phyloP scores from a whole-genome alignment of 169 alveolate species.

The Eimeria tenella region DNA sequence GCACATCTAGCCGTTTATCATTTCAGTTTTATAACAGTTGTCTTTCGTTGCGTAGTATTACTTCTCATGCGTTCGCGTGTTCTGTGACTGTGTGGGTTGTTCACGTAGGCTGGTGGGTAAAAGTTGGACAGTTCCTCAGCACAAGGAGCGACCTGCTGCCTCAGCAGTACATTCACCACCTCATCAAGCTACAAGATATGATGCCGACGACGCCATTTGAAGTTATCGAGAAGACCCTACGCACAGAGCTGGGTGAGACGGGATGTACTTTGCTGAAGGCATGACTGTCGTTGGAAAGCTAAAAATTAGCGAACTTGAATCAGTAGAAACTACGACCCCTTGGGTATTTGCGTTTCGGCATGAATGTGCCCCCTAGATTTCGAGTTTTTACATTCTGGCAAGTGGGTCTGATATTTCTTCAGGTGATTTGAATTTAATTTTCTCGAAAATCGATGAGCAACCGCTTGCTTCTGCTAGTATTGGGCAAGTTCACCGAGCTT shows the following conservation, averaged over 20 bases:
- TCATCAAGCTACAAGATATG: slow-evolving; percentile 91
- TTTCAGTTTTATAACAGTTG: neutral
- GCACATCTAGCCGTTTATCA: neutral
- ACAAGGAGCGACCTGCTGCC: slow-evolving; percentile 94
- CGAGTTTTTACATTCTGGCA: neutral
- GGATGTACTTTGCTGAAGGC: no score
- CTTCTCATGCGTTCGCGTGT: neutral
- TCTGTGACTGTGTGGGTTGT: neutral
- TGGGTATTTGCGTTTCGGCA: no score
- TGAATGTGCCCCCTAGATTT: no score
- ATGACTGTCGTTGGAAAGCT: no score
- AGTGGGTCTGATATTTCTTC: neutral
- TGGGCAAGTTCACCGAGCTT: slow-evolving; percentile 86
- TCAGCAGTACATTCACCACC: slow-evolving; percentile 89
- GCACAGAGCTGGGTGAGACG: slow-evolving; percentile 87
- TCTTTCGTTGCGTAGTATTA: neutral
- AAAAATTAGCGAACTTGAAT: no score
- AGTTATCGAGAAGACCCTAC: slow-evolving; percentile 85
- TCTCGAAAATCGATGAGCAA: slow-evolving; percentile 74
- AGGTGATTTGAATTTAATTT: slow-evolving; percentile 61
- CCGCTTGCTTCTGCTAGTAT: slow-evolving; percentile 87
- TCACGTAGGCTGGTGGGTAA: slow-evolving; percentile 94
- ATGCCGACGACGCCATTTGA: slow-evolving; percentile 89
- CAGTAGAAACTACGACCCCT: no score
- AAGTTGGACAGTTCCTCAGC: slow-evolving; percentile 94